Evolutionary conservation across 306 rosid species (phyloP), one percentile per base, ranked within the genome.

Genomic region (Lathyrus sativus): DNA sequence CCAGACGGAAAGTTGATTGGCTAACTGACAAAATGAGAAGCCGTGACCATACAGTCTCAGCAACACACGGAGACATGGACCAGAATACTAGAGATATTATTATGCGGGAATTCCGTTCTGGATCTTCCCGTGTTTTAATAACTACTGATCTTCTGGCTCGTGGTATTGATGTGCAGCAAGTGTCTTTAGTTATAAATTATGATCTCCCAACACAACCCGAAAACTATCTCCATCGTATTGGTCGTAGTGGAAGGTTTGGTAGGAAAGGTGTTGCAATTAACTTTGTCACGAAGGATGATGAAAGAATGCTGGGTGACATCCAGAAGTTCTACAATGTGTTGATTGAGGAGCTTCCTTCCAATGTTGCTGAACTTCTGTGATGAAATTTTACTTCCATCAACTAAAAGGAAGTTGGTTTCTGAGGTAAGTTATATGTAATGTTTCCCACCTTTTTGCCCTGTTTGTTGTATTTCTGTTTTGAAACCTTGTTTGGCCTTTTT

Each of bases 21-120:
- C 85, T 89, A 53, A 89, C 92, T 1, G 92, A 89, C 81, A 87
- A 86, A 85, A 89, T 89, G 96, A 62, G 96, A 62, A 79, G 90
- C 85, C 79, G 96, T 33, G 96, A 89, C 70, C 96, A 89, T 70
- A 89, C 92, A 6, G 96, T 89, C 50, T 89, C 96, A 7, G 96
- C 96, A 53, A 88, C 95, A 50, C 95, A 88, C 57, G 95, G 95
- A 82, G 95, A 88, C 77, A 88, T 88, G 95, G 96, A 89, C 77
- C 96, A 89, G 80, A 89, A 89, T 62, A 89, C 89, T 65, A 75
- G 96, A 24, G 96, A 89, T 66, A 86, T 89, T 62, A 89, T 89
- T 15, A 89, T 89, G 96, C 88, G 92, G 13, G 92, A 89, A 67
- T 89, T 89, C 70, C 89, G 92, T 22, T 89, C 96, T 15, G 96